Percentiles rank a stretch among this genome's conserved stretches.
phyloP scores from a whole-genome alignment of 169 alveolate species.

The Besnoitia besnoiti region DNA sequence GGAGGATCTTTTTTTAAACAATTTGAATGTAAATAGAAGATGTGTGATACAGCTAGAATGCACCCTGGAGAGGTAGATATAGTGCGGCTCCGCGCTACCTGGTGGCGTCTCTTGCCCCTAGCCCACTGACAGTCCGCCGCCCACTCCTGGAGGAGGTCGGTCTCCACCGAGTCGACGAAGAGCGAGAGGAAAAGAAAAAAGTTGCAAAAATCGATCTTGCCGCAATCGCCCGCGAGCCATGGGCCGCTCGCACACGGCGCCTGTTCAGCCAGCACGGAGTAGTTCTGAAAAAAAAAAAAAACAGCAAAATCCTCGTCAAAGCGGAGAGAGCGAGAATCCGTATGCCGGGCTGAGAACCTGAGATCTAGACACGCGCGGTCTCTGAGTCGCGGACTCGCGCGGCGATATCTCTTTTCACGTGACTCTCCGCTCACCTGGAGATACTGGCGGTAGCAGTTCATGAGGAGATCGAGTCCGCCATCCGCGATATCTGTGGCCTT shows the following conservation, averaged over 20 bases:
- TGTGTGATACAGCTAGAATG: no score
- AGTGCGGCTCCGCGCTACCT: background rate
- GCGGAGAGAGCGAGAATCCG: background rate
- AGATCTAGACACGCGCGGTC: no score
- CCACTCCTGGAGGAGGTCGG: background rate
- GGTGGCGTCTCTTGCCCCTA: background rate
- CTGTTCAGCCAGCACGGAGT: slow-evolving; percentile 7
- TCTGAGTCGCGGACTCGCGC: no score
- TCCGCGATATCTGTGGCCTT: slow-evolving; percentile 87
- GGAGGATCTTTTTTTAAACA: background rate
- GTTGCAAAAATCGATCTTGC: slow-evolving; percentile 51
- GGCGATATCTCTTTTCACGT: no score
- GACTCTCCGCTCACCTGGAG: slow-evolving; percentile 38
- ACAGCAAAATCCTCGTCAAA: background rate
- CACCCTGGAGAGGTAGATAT: no score
- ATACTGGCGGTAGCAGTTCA: slow-evolving; percentile 52
- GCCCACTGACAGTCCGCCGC: slow-evolving; percentile 18
- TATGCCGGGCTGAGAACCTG: no score
- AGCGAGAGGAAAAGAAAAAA: slow-evolving; percentile 48
- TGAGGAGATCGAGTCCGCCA: slow-evolving; percentile 88
- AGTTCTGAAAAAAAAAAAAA: background rate
- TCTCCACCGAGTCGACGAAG: slow-evolving; percentile 54
- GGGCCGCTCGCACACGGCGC: slow-evolving; percentile 49
- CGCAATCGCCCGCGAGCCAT: slow-evolving; percentile 63
- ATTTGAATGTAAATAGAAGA: no score